Evolutionary conservation across 768 basidiomycete species (phyloP), one percentile per base, ranked within the genome.

Genomic region (Naematelia encephala): DNA sequence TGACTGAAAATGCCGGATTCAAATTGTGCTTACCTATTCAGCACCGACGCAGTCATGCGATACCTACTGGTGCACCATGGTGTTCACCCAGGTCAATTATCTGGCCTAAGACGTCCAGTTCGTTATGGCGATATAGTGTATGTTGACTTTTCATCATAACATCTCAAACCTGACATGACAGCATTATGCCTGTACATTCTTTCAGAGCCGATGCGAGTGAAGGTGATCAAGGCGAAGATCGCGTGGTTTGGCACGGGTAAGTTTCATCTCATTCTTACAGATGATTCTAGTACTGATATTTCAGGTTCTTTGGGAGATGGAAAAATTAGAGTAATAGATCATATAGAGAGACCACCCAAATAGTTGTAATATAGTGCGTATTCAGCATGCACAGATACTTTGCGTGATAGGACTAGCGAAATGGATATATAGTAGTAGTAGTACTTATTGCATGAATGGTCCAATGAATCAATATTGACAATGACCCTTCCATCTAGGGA

Each of bases 401-500:
- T 8, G 8, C 34, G 34, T n/a, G n/a, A n/a, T n/a, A n/a, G n/a
- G n/a, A n/a, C n/a, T n/a, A n/a, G n/a, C n/a, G n/a, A n/a, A n/a
- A n/a, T n/a, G n/a, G n/a, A n/a, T n/a, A n/a, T n/a, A n/a, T n/a
- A n/a, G n/a, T n/a, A n/a, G n/a, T n/a, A n/a, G n/a, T n/a, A n/a
- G n/a, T n/a, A n/a, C n/a, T n/a, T n/a, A n/a, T n/a, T n/a, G n/a
- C n/a, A n/a, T n/a, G n/a, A n/a, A n/a, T n/a, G n/a, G n/a, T n/a
- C n/a, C n/a, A n/a, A n/a, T n/a, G n/a, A n/a, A n/a, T n/a, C n/a
- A n/a, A 52, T 77, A 77, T 54, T 60, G 63, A 55, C 75, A 77
- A 57, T 75, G 56, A 5, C 75, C 75, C 47, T 68, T 71, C 90
- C 90, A 92, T 59, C 94, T 80, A 0, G 93, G 93, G 82, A 96